phyloP scores from a whole-genome alignment of 768 basidiomycete genomes.

The Saitozyma sp. region DNA sequence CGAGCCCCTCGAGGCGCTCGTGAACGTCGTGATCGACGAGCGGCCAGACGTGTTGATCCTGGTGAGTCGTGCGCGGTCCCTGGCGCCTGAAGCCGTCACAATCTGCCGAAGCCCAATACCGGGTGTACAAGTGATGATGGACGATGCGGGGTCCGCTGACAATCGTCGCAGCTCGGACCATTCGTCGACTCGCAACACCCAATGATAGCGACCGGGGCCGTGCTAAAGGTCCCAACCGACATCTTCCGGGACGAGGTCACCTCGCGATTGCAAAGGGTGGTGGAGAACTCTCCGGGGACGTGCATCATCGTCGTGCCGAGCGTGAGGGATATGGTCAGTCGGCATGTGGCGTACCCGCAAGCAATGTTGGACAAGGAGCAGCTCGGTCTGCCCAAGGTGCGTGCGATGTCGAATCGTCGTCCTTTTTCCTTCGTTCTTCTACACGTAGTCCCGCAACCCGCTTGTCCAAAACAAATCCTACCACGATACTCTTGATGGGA shows the following conservation, averaged over 20 bases:
- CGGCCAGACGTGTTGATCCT: constrained; percentile 78
- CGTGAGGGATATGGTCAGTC: constrained; percentile 73
- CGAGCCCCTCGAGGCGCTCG: constrained; percentile 66
- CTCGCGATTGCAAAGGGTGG: constrained; percentile 60
- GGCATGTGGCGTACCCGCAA: constrained; percentile 85
- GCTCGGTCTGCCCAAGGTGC: constrained; percentile 53
- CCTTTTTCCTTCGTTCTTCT: neutral
- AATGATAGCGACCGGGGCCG: constrained; percentile 70
- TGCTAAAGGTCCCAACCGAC: constrained; percentile 63
- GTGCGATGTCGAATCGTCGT: constrained; percentile 2
- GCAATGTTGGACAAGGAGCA: constrained; percentile 52
- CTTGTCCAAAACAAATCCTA: neutral
- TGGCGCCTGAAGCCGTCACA: too few species aligned
- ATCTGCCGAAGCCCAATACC: too few species aligned
- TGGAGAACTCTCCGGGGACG: constrained; percentile 67
- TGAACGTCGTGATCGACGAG: constrained; percentile 62
- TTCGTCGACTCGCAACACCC: constrained; percentile 81
- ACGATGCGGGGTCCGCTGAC: neutral
- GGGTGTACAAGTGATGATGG: too few species aligned
- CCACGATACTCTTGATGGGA: neutral
- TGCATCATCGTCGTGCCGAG: constrained; percentile 78
- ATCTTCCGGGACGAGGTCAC: constrained; percentile 71
- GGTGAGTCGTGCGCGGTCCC: constrained; percentile 55
- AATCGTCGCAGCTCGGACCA: constrained; percentile 72
- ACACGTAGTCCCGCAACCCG: neutral